A percentile compares a stretch with the other conserved stretches of the same genome.
phyloP scores from a whole-genome alignment of 495 filamentous ascomycete genomes.

The Eremomyces bilateralis region DNA sequence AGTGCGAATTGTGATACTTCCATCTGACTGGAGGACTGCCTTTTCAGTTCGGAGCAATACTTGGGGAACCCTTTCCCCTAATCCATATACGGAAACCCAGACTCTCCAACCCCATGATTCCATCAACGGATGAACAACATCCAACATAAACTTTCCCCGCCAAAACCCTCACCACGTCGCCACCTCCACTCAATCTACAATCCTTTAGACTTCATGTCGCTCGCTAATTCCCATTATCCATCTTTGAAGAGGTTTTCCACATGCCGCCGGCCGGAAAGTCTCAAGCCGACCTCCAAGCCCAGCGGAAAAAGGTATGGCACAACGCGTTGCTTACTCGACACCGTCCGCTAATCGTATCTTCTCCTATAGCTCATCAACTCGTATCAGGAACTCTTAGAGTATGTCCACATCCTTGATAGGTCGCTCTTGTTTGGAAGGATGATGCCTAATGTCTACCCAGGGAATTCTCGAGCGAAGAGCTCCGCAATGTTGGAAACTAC shows the following conservation, averaged over 20 bases:
- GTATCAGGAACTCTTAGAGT: constrained; percentile 91
- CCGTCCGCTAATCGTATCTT: constrained; percentile 10
- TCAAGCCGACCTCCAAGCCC: constrained; percentile 74
- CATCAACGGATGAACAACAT: not conserved
- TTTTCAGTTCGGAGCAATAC: too few species aligned
- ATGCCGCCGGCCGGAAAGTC: constrained; percentile 27
- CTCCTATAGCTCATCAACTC: constrained; percentile 94
- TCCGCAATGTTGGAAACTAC: constrained; percentile 87
- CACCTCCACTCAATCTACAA: not conserved
- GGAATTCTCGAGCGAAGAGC: constrained; percentile 84
- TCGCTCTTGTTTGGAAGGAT: constrained; percentile 4
- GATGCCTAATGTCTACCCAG: constrained; percentile 23
- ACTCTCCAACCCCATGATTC: not conserved
- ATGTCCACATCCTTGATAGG: constrained; percentile 21
- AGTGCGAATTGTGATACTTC: too few species aligned
- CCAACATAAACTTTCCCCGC: not conserved
- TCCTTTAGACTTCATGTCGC: not conserved
- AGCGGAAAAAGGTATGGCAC: constrained; percentile 63
- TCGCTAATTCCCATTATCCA: not conserved
- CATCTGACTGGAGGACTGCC: too few species aligned
- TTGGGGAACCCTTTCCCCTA: too few species aligned
- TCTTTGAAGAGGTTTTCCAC: not conserved
- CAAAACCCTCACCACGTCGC: not conserved
- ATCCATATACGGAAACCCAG: too few species aligned
- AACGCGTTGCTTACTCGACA: constrained; percentile 1